phyloP scores from a whole-genome alignment of 345 rosid genomes.

The Odontarrhena argentea region DNA sequence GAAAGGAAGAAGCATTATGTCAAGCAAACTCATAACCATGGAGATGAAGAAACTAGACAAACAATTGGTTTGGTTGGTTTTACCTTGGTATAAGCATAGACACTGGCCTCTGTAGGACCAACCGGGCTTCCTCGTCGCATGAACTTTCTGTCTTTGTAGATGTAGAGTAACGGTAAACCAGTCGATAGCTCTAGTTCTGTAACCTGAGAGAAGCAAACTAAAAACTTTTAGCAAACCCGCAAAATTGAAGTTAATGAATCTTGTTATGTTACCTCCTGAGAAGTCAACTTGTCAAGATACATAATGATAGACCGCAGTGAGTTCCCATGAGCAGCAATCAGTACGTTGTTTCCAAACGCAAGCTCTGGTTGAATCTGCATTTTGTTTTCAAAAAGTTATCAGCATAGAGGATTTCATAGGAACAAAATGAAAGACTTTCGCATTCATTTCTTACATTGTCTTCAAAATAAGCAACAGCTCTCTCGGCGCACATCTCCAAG shows the following conservation, averaged over 20 bases:
- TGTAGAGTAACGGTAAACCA: constrained; percentile 94
- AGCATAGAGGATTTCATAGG: background rate
- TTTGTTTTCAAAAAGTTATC: background rate
- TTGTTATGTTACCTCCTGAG: constrained; percentile 60
- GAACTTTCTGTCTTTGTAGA: constrained; percentile 85
- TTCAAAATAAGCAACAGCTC: constrained; percentile 64
- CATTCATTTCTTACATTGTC: constrained; percentile 41
- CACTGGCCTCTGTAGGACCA: constrained; percentile 90
- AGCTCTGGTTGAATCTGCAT: constrained; percentile 92
- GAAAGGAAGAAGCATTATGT: constrained; percentile 34
- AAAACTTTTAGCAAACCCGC: background rate
- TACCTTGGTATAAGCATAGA: constrained; percentile 95
- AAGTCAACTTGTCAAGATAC: constrained; percentile 94
- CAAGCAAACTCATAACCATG: constrained; percentile 6
- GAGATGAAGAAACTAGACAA: constrained; percentile 1
- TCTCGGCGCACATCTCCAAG: constrained; percentile 95
- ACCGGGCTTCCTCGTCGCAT: constrained; percentile 87
- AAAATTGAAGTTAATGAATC: background rate
- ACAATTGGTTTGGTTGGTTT: constrained; percentile 23
- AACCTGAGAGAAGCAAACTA: constrained; percentile 41
- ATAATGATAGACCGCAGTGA: constrained; percentile 92
- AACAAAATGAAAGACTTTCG: background rate
- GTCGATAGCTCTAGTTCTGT: constrained; percentile 86
- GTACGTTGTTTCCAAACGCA: constrained; percentile 71
- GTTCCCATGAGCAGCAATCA: constrained; percentile 99